Base-by-base conservation (phyloP, 192 early-diverging fungal species). In the Backusella macrospora region DNA sequence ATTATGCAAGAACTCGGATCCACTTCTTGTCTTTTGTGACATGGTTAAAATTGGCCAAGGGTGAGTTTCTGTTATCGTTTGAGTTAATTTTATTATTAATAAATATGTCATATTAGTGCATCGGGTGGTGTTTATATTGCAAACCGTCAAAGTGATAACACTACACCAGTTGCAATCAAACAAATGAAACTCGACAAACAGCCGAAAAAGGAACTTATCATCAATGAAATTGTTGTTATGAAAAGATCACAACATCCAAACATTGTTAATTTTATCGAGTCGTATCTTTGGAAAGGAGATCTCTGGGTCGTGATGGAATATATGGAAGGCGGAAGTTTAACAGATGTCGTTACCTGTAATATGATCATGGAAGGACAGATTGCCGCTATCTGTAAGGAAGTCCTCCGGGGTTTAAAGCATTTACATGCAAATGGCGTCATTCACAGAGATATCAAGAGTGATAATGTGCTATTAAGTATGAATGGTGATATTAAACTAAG, bases 171-270 rank as follows among this genome's bases (percentile, higher is more conserved):
- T 1, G 97, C 96, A 1, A 96, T 98, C 78, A 98, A 98, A 82
- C 95, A 96, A 81, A 98, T 97, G 94, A 94, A 96, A 71, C 81
- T 98, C 52, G 90, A 96, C 80, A 90, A 94, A 80, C 97, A 98
- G 83, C 95, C 96, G 40, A 96, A 96, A 79, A 96, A 96, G 85
- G 97, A 97, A 65, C 80, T 96, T 70, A 97, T 98, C 73, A 96
- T 97, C 83, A 96, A 95, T 73, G 95, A 96, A 84, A 95, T 96
- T 48, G 65, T 93, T 44, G 90, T 96, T 21, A 94, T 96, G 93
- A 92, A 92, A 70, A 90, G 93, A 59, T 88, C 86, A 12, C 82
- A 78, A n/a, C 95, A 96, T 79, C 77, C 76, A 66, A 94, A 96
- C 76, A 94, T 96, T 84, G 94, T 96, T 66, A 96, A 96, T 76